Evolutionary conservation across 257 asterid genomes (phyloP), one percentile per base, ranked within the genome.

Genomic region (Nyctanthes arbortristis): DNA sequence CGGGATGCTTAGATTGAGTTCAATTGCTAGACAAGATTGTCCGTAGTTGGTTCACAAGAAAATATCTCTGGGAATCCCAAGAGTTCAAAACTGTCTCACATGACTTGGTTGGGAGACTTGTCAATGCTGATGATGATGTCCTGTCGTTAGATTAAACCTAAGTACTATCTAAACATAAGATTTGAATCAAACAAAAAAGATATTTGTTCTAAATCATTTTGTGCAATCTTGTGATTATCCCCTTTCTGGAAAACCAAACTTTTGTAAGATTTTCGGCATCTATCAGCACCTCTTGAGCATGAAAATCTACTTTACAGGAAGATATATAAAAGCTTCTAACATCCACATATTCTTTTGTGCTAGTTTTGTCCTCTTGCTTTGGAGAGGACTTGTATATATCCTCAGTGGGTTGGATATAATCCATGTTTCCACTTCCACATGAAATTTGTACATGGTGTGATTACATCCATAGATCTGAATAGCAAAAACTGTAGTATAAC

Each of bases 51-150:
- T 67, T 65, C 59, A 52, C 59, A 29, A 27, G 24, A 65, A 75
- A 81, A 70, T 63, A 83, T 76, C 57, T 66, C 27, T 5, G 71
- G 81, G 77, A 79, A 76, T 76, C 81, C 76, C 77, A n/a, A 61
- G 72, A 68, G 36, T 27, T 49, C 62, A 69, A 61, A 54, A 75
- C 37, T 75, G 87, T 69, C 82, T 82, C 85, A 75, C 84, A 67
- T 72, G 79, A 70, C 37, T 67, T 69, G 64, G 73, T 57, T 73
- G 76, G 45, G 68, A 73, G 78, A 73, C 78, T 79, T 43, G 4
- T 56, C 75, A 67, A 37, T 7, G 25, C 66, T 63, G 27, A 61
- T 7, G 25, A 61, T 63, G 27, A 61, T 60, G 70, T 71, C 35
- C 45, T 31, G 18, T 25, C 32, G 28, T 36, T 56, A 31, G 54